Evolutionary conservation across 257 asterid genomes (phyloP), one percentile per base, ranked within the genome.

Genomic region (Petunia secreta): DNA sequence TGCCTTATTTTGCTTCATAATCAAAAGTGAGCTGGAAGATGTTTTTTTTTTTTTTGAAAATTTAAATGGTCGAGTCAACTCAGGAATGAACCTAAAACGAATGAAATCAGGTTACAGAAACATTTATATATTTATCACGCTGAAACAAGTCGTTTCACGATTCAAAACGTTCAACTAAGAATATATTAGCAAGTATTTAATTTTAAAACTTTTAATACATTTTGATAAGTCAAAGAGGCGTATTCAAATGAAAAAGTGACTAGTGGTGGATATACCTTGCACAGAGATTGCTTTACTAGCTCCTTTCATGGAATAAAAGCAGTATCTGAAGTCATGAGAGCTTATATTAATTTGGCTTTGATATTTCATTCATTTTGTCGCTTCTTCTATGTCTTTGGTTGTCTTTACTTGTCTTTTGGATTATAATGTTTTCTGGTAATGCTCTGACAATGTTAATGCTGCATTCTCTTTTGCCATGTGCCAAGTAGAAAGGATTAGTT

Each of bases 271-370:
- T 37, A 63, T 63, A 63, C 10, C 34, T 52, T 73, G 63, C 46
- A 36, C 46, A 34, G 52, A 52, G 60, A 73, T 73, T 73, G 78
- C 78, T 50, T 46, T 36, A 73, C 37, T 67, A 43, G 75, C 55
- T 73, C 63, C 78, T 63, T 63, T 63, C 44, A 10, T 63, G 44
- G 77, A 48, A 50, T 71, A 36, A 9, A 34, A 71, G 77, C 77
- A 71, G 13, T 48, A 50, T 50, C 52, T 50, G 77, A 71, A 46
- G 77, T 71, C 62, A 71, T 71, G 6, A 48, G 62, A 71, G 63
- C 78, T 10, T 73, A 73, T 62, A 50, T 73, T 73, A 34, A 50
- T 41, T 11, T 73, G 46, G 13, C 25, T 3, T 71, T 34, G 46
- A 40, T 34, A 36, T 13, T 34, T 6, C 34, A 73, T 11, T 44